phyloP scores from a whole-genome alignment of 1,284 basidiomycete species.

The Neonothopanus nambi region DNA sequence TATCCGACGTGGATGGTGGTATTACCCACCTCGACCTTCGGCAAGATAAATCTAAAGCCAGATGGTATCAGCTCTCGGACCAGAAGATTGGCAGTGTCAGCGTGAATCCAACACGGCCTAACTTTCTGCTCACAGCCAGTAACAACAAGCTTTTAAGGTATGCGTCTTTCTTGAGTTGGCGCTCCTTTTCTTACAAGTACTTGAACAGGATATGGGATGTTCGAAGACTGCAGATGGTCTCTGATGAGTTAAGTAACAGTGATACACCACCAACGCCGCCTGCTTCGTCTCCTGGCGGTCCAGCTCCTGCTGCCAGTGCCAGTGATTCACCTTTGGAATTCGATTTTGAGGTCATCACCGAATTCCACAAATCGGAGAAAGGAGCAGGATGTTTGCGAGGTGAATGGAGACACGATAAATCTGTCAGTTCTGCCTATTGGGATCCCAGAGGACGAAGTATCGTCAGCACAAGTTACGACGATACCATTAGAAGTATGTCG shows the following conservation, averaged over 20 bases:
- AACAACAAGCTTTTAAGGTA: slow-evolving; percentile 71
- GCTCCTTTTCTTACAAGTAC: neutral
- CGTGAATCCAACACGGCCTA: slow-evolving; percentile 67
- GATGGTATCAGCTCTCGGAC: slow-evolving; percentile 65
- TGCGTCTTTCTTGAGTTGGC: slow-evolving; percentile 20
- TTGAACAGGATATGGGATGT: slow-evolving; percentile 73
- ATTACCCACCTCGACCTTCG: slow-evolving; percentile 73
- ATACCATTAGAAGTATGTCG: slow-evolving; percentile 59
- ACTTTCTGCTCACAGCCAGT: slow-evolving; percentile 70
- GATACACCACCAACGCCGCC: slow-evolving; percentile 26
- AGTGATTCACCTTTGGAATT: slow-evolving; percentile 28
- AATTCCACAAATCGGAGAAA: slow-evolving; percentile 47
- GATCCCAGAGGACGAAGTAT: slow-evolving; percentile 73
- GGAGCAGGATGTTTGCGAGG: slow-evolving; percentile 58
- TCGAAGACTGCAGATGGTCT: slow-evolving; percentile 56
- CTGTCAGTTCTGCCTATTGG: slow-evolving; percentile 81
- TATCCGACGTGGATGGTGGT: slow-evolving; percentile 69
- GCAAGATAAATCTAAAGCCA: slow-evolving; percentile 52
- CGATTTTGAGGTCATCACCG: slow-evolving; percentile 47
- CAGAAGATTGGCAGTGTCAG: slow-evolving; percentile 77
- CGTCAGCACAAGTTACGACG: slow-evolving; percentile 80
- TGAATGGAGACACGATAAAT: slow-evolving; percentile 69
- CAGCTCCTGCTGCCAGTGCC: slow-evolving; percentile 7
- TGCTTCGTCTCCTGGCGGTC: slow-evolving; percentile 26
- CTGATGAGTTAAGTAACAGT: slow-evolving; percentile 19